Percentiles rank a stretch among this genome's conserved stretches.
phyloP scores from a whole-genome alignment of 2,329 filamentous ascomycete species.

The Calonectria crousiana region DNA sequence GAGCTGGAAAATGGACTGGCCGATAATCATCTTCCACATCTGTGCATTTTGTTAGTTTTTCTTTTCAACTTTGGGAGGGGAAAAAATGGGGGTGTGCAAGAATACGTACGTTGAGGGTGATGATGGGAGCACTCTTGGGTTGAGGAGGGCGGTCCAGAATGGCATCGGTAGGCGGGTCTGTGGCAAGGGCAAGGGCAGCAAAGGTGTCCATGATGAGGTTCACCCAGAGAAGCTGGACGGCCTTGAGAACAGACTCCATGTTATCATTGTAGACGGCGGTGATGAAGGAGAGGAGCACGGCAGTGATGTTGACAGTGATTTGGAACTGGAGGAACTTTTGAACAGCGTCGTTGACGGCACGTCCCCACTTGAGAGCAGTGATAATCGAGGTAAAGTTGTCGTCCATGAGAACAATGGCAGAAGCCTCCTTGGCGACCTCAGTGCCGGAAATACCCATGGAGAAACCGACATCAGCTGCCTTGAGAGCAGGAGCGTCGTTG shows the following conservation, averaged over 20 bases:
- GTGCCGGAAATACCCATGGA: conserved; percentile 77
- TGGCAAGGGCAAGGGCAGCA: conserved; percentile 73
- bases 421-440: conserved; percentile 74
- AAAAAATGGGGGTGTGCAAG: too few relatives aligned
- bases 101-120: conserved; percentile 65
- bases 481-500: conserved; percentile 75
- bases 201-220: conserved; percentile 80
- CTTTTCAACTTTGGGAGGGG: too few relatives aligned
- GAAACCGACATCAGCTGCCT: conserved; percentile 75
- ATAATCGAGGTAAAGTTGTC: conserved; percentile 76
- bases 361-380: conserved; percentile 75
- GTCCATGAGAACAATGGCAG: conserved; percentile 74
- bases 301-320: conserved; percentile 78
- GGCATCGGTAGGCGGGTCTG: conserved; percentile 43
- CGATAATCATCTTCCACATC: conserved; percentile 94
- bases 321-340: conserved; percentile 78
- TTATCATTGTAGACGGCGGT: conserved; percentile 66
- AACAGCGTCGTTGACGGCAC: conserved; percentile 75
- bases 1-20: conserved; percentile 83
- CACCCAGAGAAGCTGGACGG: conserved; percentile 76
- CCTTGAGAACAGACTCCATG: conserved; percentile 72
- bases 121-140: conserved; percentile 74
- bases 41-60: background rate
- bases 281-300: conserved; percentile 73
- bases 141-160: conserved; percentile 65